Conservation (phyloP, 257 asterid species). For the Solanum sejunctum region DNA sequence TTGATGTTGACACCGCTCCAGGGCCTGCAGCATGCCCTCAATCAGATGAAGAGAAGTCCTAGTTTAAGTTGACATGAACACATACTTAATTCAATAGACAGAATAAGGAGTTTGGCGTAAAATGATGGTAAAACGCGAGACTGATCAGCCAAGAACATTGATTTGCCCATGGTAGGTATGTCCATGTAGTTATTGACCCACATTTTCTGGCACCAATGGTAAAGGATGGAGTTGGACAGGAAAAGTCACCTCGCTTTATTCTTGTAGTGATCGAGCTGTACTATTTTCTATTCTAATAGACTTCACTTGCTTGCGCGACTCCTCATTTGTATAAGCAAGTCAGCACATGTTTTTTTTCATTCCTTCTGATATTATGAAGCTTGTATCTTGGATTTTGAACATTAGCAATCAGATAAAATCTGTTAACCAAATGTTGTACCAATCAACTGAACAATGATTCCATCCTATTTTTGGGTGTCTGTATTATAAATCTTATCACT, state of each 20-base stretch:
- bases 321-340: neutral
- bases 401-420: neutral
- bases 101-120: neutral
- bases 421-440: neutral
- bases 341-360: neutral
- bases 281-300: neutral
- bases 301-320: neutral
- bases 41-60: slow-evolving; percentile 76
- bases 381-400: neutral
- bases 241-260: neutral
- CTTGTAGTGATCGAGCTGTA: neutral
- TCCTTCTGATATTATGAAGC: neutral
- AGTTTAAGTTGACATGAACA: slow-evolving; percentile 11
- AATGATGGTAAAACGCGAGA: neutral
- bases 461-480: neutral
- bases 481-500: neutral
- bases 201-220: neutral
- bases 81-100: neutral
- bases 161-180: neutral
- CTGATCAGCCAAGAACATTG: neutral
- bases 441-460: neutral
- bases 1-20: slow-evolving; percentile 70
- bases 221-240: neutral
- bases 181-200: neutral
- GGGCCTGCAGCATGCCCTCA: slow-evolving; percentile 44